phyloP scores from a whole-genome alignment of 1,139 yeast species.

The Candida sp. region DNA sequence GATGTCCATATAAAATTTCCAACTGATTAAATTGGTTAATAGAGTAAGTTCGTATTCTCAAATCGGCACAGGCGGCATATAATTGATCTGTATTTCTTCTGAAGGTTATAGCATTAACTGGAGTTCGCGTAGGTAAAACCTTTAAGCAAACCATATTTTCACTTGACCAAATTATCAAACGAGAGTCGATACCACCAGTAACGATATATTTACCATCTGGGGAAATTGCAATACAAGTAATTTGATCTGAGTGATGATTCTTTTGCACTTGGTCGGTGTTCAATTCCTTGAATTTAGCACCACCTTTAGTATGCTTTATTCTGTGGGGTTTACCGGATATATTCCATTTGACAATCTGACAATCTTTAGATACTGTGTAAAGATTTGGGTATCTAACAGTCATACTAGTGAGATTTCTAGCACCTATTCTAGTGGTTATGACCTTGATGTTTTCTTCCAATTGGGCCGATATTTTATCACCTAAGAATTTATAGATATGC shows the following conservation, averaged over 20 bases:
- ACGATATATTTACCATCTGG: slow-evolving; percentile 87
- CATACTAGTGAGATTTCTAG: slow-evolving; percentile 53
- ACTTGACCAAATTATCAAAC: slow-evolving; percentile 81
- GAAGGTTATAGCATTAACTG: slow-evolving; percentile 70
- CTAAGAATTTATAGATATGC: slow-evolving; percentile 67
- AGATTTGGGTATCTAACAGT: slow-evolving; percentile 56
- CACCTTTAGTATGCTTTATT: slow-evolving; percentile 65
- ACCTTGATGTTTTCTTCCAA: slow-evolving; percentile 35
- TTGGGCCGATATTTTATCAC: slow-evolving; percentile 42
- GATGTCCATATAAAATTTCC: slow-evolving; percentile 93
- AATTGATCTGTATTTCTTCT: slow-evolving; percentile 81
- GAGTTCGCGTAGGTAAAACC: slow-evolving; percentile 74
- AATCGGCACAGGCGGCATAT: slow-evolving; percentile 91
- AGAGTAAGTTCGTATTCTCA: slow-evolving; percentile 83
- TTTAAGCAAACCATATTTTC: slow-evolving; percentile 74
- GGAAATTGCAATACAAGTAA: slow-evolving; percentile 76
- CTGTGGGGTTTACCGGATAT: slow-evolving; percentile 51
- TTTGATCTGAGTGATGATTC: slow-evolving; percentile 74
- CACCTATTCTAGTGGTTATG: slow-evolving; percentile 54
- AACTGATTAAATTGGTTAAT: slow-evolving; percentile 84
- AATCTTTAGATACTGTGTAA: slow-evolving; percentile 83
- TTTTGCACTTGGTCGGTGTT: slow-evolving; percentile 35
- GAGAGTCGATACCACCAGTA: slow-evolving; percentile 85
- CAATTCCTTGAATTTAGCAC: slow-evolving; percentile 36
- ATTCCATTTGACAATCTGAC: slow-evolving; percentile 76